Conservation (phyloP, 345 rosid genomes). For the Atalantia buxifolia region DNA sequence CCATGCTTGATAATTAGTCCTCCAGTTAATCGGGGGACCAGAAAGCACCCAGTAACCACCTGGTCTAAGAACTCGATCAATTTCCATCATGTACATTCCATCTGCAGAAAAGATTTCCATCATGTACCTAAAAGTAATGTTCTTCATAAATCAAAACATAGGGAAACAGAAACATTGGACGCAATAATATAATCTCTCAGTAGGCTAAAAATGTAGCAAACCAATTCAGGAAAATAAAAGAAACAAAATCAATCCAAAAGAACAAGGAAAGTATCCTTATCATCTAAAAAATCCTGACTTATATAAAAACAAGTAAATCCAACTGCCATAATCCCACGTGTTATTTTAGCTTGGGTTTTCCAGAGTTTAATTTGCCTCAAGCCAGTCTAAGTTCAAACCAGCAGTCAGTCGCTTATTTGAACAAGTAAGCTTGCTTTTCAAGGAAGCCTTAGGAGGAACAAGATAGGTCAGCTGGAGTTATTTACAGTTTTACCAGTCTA, state of each 20-base stretch:
- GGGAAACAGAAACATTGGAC: background rate
- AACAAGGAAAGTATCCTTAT: no score
- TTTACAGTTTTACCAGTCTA: background rate
- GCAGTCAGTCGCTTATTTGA: background rate
- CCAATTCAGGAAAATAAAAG: background rate
- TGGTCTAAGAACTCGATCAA: slow-evolving; percentile 67
- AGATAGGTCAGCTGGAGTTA: background rate
- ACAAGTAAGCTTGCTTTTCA: no score
- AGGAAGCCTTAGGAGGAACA: no score
- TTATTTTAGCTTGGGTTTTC: background rate
- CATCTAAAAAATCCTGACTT: background rate
- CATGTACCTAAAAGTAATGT: background rate
- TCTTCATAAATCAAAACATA: background rate
- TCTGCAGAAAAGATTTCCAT: slow-evolving; percentile 31
- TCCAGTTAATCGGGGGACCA: slow-evolving; percentile 69
- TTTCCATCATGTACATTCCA: slow-evolving; percentile 67
- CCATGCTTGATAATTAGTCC: slow-evolving; percentile 46
- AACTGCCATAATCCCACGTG: background rate
- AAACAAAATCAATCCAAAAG: background rate
- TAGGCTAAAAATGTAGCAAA: background rate
- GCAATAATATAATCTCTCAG: background rate
- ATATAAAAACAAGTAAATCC: background rate
- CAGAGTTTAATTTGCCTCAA: background rate
- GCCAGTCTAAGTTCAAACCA: background rate
- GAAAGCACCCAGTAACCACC: slow-evolving; percentile 76